A percentile compares a stretch with the other conserved stretches of the same genome.
These are phyloP conservation scores for Microthyrium microscopicum DNA, from an alignment of 2,329 filamentous ascomycete species.

Conservation along the genomic window DNA sequence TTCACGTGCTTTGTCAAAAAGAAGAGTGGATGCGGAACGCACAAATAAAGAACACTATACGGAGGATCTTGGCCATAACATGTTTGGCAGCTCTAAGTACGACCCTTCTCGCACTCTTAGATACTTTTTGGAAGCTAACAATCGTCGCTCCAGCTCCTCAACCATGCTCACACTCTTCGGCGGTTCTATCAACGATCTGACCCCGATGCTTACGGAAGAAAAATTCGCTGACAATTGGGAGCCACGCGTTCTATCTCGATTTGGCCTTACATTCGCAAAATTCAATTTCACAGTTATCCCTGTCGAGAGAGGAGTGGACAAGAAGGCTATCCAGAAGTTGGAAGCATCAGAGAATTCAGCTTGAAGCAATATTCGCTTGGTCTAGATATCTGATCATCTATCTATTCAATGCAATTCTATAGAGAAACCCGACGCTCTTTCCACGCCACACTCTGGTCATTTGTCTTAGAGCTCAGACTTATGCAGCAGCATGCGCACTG, in stretches of 20 bases:
- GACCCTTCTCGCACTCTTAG: constrained; percentile 6
- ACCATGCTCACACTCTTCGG: constrained; percentile 27
- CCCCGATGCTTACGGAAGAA: constrained; percentile 24
- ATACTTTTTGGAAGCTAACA: not conserved
- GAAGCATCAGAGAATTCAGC: not conserved
- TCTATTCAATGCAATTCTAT: no score
- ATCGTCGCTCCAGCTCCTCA: constrained; percentile 16
- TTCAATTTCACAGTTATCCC: constrained; percentile 25
- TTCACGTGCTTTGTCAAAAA: constrained; percentile 17
- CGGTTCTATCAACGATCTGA: constrained; percentile 21
- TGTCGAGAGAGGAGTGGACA: constrained; percentile 22
- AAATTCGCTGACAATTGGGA: constrained; percentile 25
- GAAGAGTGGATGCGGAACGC: constrained; percentile 18
- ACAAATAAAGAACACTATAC: constrained; percentile 21
- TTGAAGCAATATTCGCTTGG: no score
- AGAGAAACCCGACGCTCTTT: no score
- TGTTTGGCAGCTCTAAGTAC: constrained; percentile 25
- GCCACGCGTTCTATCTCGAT: constrained; percentile 20
- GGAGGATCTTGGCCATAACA: constrained; percentile 21
- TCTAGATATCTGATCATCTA: no score
- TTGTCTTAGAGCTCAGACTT: no score
- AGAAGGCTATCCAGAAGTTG: constrained; percentile 10
- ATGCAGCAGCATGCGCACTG: no score
- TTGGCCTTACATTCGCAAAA: constrained; percentile 25
- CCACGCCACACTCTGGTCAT: no score